Conservation (phyloP, 306 rosid species). For the Astragalus membranaceus region DNA sequence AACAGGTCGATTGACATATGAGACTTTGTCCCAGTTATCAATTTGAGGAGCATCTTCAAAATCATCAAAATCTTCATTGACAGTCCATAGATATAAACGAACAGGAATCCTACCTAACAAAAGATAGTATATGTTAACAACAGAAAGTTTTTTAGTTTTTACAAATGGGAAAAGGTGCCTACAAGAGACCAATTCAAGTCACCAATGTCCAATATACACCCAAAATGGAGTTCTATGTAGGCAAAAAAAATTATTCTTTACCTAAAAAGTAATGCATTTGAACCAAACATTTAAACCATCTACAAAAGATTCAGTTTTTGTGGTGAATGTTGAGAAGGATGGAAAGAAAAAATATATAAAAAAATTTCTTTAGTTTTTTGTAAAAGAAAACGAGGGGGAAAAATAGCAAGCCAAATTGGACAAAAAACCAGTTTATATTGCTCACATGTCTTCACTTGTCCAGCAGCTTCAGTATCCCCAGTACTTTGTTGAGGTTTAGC, state of each 20-base stretch:
- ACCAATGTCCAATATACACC: not conserved
- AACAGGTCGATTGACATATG: conserved; percentile 75
- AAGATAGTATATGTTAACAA: not conserved
- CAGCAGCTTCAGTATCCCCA: conserved; percentile 50
- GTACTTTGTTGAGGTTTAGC: conserved; percentile 33
- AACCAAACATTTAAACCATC: not conserved
- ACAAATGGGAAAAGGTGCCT: not conserved
- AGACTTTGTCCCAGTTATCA: conserved; percentile 86
- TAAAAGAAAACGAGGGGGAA: not conserved
- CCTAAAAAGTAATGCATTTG: not conserved
- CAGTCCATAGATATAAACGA: conserved; percentile 70
- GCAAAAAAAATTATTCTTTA: not conserved
- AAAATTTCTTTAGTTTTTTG: not conserved
- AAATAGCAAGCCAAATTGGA: not conserved
- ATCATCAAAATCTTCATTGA: conserved; percentile 56
- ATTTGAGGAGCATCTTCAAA: conserved; percentile 75
- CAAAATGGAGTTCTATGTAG: not conserved
- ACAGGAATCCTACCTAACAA: conserved; percentile 75
- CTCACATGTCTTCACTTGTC: conserved; percentile 67
- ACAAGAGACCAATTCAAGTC: not conserved
- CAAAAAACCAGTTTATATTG: not conserved
- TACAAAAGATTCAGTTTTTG: not conserved
- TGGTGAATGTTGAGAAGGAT: not conserved
- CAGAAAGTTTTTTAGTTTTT: conserved; percentile 4
- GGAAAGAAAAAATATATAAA: not conserved